Percentiles rank a stretch among this genome's conserved stretches.
Evolutionary conservation across 305 asterid species (phyloP).

Genomic region (Plantago rigida): DNA sequence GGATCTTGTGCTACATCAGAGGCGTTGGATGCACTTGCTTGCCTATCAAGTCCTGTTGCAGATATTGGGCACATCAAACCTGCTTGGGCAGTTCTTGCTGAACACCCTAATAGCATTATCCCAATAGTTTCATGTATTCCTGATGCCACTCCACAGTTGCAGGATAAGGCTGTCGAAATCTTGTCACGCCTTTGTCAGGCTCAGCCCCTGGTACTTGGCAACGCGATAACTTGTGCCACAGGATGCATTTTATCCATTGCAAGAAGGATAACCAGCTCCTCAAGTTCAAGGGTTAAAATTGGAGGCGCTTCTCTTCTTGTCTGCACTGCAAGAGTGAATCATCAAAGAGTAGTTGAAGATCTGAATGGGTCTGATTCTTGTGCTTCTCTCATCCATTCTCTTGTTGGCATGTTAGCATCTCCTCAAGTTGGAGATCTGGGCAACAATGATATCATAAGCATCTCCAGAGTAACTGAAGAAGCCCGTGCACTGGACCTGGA

Average conservation of each 20-base stretch:
- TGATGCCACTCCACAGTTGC: slow-evolving; percentile 63
- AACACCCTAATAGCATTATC: slow-evolving; percentile 61
- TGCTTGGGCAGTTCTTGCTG: slow-evolving; percentile 92
- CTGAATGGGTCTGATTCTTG: slow-evolving; percentile 54
- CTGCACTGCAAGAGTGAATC: slow-evolving; percentile 71
- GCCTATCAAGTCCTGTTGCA: slow-evolving; percentile 57
- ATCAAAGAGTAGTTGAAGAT: slow-evolving; percentile 70
- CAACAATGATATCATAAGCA: slow-evolving; percentile 49
- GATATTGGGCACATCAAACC: slow-evolving; percentile 58
- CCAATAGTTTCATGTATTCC: slow-evolving; percentile 85
- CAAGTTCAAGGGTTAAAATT: slow-evolving; percentile 55
- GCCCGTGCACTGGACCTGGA: slow-evolving; percentile 34
- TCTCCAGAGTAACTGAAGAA: slow-evolving; percentile 50
- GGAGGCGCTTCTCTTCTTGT: slow-evolving; percentile 96
- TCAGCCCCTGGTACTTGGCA: slow-evolving; percentile 72
- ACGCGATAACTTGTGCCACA: slow-evolving; percentile 49
- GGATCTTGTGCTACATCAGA: slow-evolving; percentile 64
- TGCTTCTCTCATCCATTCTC: slow-evolving; percentile 63
- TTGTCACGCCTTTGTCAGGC: slow-evolving; percentile 66
- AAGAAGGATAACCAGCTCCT: slow-evolving; percentile 58
- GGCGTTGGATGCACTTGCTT: slow-evolving; percentile 80
- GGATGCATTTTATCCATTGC: slow-evolving; percentile 78
- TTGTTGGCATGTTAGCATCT: slow-evolving; percentile 67
- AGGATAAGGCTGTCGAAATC: slow-evolving; percentile 83
- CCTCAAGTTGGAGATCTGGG: slow-evolving; percentile 45